phyloP scores from a whole-genome alignment of 2,329 filamentous ascomycete species.

The Trichoderma oligosporum region DNA sequence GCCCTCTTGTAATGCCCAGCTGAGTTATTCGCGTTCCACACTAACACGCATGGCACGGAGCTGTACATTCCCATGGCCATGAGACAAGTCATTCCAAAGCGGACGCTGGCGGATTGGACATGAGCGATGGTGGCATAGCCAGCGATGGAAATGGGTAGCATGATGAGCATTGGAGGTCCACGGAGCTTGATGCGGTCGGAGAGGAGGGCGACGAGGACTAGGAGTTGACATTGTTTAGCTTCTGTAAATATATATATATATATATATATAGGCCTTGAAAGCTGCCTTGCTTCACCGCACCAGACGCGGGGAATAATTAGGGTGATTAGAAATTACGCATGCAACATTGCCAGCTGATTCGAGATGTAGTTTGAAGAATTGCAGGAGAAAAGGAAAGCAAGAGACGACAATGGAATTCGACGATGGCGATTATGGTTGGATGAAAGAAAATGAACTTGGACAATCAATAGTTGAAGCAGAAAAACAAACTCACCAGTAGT shows the following conservation, averaged over 20 bases:
- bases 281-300: background rate
- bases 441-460: background rate
- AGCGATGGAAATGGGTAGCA: slow-evolving; percentile 59
- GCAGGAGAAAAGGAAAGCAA: background rate
- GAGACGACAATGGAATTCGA: background rate
- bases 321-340: slow-evolving; percentile 22
- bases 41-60: slow-evolving; percentile 59
- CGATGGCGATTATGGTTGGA: background rate
- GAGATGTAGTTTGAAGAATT: background rate
- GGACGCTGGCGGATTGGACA: slow-evolving; percentile 46
- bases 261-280: background rate
- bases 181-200: slow-evolving; percentile 59
- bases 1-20: slow-evolving; percentile 68
- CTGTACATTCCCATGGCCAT: slow-evolving; percentile 64
- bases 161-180: slow-evolving; percentile 59
- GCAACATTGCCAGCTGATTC: slow-evolving; percentile 18
- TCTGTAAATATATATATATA: fast-evolving
- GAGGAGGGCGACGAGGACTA: slow-evolving; percentile 51
- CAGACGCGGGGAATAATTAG: slow-evolving; percentile 7
- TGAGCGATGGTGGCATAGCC: slow-evolving; percentile 64
- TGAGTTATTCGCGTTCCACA: slow-evolving; percentile 65
- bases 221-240: background rate
- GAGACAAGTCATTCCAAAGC: slow-evolving; percentile 64
- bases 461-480: background rate
- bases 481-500: slow-evolving; percentile 42